Evolutionary conservation across 2,329 filamentous ascomycete species (phyloP), one percentile per base, ranked within the genome.

Genomic region (Podosphaera aphanis): DNA sequence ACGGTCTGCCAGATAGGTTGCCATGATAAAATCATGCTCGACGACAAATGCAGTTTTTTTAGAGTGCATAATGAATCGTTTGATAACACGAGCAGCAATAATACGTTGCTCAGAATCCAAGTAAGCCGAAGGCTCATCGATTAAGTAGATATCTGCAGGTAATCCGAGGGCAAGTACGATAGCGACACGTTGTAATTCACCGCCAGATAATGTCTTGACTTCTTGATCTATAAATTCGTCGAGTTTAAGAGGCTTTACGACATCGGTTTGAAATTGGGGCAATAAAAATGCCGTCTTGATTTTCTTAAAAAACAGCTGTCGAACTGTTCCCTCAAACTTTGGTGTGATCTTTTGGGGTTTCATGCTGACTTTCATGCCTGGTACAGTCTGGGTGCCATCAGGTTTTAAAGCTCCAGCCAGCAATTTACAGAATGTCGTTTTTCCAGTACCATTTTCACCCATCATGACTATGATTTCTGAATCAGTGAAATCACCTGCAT

Each of bases 1-100:
- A 54, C 90, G 83, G 60, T 98, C 92, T 40, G 90, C 74, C 45
- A 76, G 68, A 54, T 74, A 74, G 16, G 71, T 77, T 40, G 73
- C 74, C 86, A 95, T 94, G 68, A 95, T 93, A 69, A 98, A 95
- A 73, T 98, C 90, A 80, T 98, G 90, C 77, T 98, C 90, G 62
- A 98, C 88, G 55, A 98, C 77, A 63, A 98, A 98, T 44, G 90
- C 90, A 0, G 90, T 98, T 76, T 95, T 95, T 77, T 95, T 95
- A 57, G 85, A 79, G 70, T 98, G 88, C 90, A 98, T 98, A 65
- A 98, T 98, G 73, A 93, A 98, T 54, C 90, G 81, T 73, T 98
- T 98, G 69, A 98, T 98, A 61, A 98, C 92, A 60, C 86, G 81
- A 40, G 88, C 81, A 50, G 86, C 88, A 57, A 98, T 79, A 60